Base-by-base conservation (phyloP, 2,329 filamentous ascomycete species). In the Colletotrichum cuscutae region DNA sequence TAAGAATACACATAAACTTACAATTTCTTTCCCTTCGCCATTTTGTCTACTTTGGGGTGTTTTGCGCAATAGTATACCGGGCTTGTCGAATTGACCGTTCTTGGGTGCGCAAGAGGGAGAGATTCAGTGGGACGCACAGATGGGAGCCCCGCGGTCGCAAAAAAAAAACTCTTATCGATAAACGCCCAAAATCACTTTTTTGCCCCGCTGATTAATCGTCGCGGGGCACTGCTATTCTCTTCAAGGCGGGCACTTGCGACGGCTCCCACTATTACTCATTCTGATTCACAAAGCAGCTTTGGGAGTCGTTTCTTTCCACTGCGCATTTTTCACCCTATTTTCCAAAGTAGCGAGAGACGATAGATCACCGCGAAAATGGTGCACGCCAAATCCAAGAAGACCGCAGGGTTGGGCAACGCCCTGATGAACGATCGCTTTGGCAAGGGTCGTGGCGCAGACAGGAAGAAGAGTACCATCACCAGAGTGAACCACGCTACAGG, bases 391-490 rank as follows among this genome's bases (percentile, higher is more conserved):
- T 98, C 95, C 76, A 98, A 98, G 84, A 97, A 95, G 84, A 89
- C 92, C 79, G 95, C 98, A 79, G 97, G 97, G 82, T 91, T 99
- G 85, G 97, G 97, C 82, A 98, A 98, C 86, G 92, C 93, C 85
- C 90, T 99, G 81, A 99, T 99, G 97, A 98, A 98, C 82, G 97
- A 98, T 85, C 93, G 96, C 71, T 98, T 98, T 83, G 95, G 95
- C 80, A 97, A 97, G 85, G 94, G 94, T 79, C 98, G 97, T 84
- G 94, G 95, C 76, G 82, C 89, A 64, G 93, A 95, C 82, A 92
- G 95, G 82, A 96, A 95, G 84, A 93, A 93, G 81, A 89, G 81
- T 1, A 86, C 84, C 62, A 86, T 90, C 72, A 88, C 87, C 28
- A 91, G 94, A 79, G 93, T 95, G 75, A 91, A 95, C 82, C 91